Base-by-base conservation (phyloP, 257 asterid genomes). In the Scutellaria barbata region DNA sequence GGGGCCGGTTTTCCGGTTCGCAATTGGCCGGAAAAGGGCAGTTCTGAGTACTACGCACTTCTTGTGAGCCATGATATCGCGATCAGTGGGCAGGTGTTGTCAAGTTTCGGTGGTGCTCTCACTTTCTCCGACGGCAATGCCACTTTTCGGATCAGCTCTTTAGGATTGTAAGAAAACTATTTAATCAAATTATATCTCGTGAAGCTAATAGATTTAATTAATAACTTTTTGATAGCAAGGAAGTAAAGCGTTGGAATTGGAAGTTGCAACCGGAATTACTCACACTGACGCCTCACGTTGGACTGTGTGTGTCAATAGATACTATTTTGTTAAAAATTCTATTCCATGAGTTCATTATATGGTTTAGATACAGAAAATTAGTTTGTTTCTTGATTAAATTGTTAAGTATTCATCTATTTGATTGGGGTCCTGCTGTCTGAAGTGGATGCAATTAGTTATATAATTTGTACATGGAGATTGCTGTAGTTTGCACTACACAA, bases 401-500 rank as follows among this genome's bases (percentile, higher is more conserved):
- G 20, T 48, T 37, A 20, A 46, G 10, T 33, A 8, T 50, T 46
- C 18, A 3, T 39, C 4, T 60, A 41, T 58, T 51, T 10, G n/a
- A 13, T 57, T 40, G 41, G 41, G 22, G 4, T 17, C 39, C 61
- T 59, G 8, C 63, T 71, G 5, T 53, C 69, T 53, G 1, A 56
- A 18, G 60, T 25, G 71, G 41, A 20, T 50, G 76, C 70, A 51
- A 33, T 35, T 51, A 18, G 50, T 10, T 52, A 66, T 75, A 69
- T 46, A 54, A 70, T 66, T 18, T 60, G 62, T 77, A 47, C 60
- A 51, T 55, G 84, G 82, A 72, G 77, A 61, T 70, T 63, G 73
- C 33, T 80, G 82, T 73, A 92, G 96, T 71, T 81, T 92, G 90
- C 95, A 89, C 79, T 89, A 92, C 72, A 85, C 96, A 37, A 85